These are phyloP conservation scores for Aspergillus brunneoviolaceus DNA, from an alignment of 2,329 filamentous ascomycete species.

Conservation along the genomic window DNA sequence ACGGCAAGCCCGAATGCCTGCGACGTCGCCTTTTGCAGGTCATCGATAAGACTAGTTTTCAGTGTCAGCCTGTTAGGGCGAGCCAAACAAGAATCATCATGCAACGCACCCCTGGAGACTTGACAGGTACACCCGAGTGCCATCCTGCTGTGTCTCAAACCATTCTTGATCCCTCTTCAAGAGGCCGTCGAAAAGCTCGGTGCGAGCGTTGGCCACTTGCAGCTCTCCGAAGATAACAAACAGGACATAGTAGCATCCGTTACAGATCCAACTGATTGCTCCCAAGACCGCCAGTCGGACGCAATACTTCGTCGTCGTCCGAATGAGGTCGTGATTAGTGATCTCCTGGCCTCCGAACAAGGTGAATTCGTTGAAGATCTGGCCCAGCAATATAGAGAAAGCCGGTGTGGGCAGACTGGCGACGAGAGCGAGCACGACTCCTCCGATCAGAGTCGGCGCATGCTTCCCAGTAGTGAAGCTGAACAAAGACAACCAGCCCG, in stretches of 20 bases:
- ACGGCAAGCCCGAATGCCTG: constrained; percentile 73
- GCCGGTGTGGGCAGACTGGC: constrained; percentile 64
- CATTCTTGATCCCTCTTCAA: constrained; percentile 74
- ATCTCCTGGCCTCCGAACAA: constrained; percentile 60
- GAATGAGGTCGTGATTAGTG: constrained; percentile 52
- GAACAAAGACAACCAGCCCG: constrained; percentile 62
- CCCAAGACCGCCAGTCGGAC: constrained; percentile 65
- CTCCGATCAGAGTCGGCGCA: constrained; percentile 53
- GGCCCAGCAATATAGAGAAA: constrained; percentile 70
- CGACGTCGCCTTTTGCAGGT: constrained; percentile 77
- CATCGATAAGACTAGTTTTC: constrained; percentile 68
- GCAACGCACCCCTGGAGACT: constrained; percentile 68
- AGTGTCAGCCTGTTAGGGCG: background rate
- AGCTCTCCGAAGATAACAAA: constrained; percentile 81
- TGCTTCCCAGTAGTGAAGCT: constrained; percentile 68
- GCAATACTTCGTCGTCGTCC: constrained; percentile 59
- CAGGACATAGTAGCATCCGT: constrained; percentile 63
- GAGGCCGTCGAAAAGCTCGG: constrained; percentile 65
- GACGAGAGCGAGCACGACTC: constrained; percentile 56
- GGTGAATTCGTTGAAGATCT: constrained; percentile 71
- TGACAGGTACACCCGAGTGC: constrained; percentile 68
- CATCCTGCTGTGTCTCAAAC: constrained; percentile 74
- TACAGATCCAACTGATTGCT: constrained; percentile 63
- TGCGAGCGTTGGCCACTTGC: constrained; percentile 67
- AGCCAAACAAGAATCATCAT: background rate